Percentiles rank a stretch among this genome's conserved stretches.
phyloP scores from a whole-genome alignment of 371 early-diverging fungal genomes.

The Batkoa obscura region DNA sequence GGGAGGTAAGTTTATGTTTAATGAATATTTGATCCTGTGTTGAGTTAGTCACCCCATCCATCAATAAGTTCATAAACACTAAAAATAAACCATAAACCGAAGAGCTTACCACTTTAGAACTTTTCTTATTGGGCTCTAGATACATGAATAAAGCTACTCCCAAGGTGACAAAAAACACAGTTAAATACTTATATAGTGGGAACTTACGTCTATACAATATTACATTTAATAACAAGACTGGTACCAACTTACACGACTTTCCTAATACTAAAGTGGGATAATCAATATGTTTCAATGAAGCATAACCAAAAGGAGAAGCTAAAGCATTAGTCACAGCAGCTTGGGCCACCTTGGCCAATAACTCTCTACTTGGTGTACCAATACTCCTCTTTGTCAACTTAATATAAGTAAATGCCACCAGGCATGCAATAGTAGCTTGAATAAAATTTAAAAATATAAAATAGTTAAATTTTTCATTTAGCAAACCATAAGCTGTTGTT shows the following conservation, averaged over 20 bases:
- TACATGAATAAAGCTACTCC: conserved; percentile 90
- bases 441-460: conserved; percentile 76
- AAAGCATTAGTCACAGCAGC: conserved; percentile 53
- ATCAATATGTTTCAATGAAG: conserved; percentile 79
- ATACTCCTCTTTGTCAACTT: conserved; percentile 19
- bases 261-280: conserved; percentile 95
- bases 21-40: conserved; percentile 89
- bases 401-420: conserved; percentile 56
- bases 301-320: conserved; percentile 88
- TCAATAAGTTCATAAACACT: conserved; percentile 58
- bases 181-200: conserved; percentile 63
- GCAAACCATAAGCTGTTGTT: conserved; percentile 54
- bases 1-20: conserved; percentile 51
- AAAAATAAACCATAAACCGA: conserved; percentile 65
- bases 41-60: conserved; percentile 95
- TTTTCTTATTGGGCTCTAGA: conserved; percentile 20
- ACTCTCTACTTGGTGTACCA: conserved; percentile 16
- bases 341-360: conserved; percentile 40
- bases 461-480: conserved; percentile 51
- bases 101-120: conserved; percentile 9
- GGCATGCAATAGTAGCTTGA: conserved; percentile 59
- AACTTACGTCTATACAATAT: conserved; percentile 72
- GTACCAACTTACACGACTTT: conserved; percentile 94
- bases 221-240: conserved; percentile 88
- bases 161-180: conserved; percentile 63